A percentile compares a stretch with the other conserved stretches of the same genome.
Conservation (phyloP, 1,284 basidiomycete species). For the Phlebopus sp. region DNA sequence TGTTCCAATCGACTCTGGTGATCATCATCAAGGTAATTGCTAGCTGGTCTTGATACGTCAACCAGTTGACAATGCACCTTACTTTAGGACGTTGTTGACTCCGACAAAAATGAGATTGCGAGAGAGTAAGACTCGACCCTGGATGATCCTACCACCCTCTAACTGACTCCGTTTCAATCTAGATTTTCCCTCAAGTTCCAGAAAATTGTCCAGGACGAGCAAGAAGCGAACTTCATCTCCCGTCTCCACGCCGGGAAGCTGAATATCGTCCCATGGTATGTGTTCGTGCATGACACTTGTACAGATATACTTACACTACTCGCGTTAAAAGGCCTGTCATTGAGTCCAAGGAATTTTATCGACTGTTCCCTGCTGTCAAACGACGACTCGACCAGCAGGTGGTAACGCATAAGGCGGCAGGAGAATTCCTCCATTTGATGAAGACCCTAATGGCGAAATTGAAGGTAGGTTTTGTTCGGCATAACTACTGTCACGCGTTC, state of each 20-base stretch:
- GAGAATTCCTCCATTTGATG: conserved; percentile 49
- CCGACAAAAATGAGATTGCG: conserved; percentile 48
- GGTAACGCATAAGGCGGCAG: conserved; percentile 44
- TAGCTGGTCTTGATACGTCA: not conserved
- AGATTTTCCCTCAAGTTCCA: conserved; percentile 51
- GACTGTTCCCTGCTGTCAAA: conserved; percentile 43
- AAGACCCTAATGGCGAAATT: conserved; percentile 62
- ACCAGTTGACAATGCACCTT: not conserved
- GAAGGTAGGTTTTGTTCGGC: conserved; percentile 36
- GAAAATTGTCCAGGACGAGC: conserved; percentile 51
- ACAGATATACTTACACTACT: not conserved
- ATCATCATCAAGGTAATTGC: conserved; percentile 53
- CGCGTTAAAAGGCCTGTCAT: conserved; percentile 47
- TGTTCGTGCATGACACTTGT: not conserved
- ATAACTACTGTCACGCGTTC: not conserved
- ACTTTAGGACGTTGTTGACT: conserved; percentile 50
- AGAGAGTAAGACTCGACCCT: conserved; percentile 40
- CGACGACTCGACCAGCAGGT: conserved; percentile 41
- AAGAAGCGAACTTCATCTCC: conserved; percentile 54
- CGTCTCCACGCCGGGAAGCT: conserved; percentile 47
- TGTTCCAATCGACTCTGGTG: conserved; percentile 52
- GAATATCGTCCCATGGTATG: conserved; percentile 46
- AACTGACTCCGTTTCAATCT: not conserved
- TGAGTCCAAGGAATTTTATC: conserved; percentile 52
- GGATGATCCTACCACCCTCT: not conserved